These are phyloP conservation scores for Parathielavia appendiculata DNA, from an alignment of 495 filamentous ascomycete genomes.

Conservation along the genomic window DNA sequence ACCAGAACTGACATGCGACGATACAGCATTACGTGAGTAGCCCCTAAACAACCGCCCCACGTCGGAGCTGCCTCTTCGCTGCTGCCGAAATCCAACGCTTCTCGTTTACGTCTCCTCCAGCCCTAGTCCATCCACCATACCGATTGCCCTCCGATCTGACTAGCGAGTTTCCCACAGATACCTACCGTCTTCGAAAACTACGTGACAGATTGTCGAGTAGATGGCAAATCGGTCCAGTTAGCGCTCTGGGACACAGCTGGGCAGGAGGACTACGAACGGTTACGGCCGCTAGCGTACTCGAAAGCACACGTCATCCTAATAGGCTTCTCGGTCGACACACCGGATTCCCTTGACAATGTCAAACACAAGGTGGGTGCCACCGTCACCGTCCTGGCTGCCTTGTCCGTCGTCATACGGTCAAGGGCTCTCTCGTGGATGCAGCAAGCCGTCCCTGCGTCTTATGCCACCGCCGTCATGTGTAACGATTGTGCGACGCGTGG, in stretches of 20 bases:
- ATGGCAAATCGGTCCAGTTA: conserved; percentile 95
- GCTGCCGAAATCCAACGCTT: background rate
- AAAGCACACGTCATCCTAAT: conserved; percentile 98
- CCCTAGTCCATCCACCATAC: background rate
- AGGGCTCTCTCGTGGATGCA: background rate
- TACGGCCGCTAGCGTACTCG: conserved; percentile 92
- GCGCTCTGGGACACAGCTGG: conserved; percentile 99
- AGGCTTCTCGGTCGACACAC: conserved; percentile 91
- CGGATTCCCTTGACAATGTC: conserved; percentile 96
- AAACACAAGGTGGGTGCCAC: conserved; percentile 77
- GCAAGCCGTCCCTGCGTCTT: conserved; percentile 6
- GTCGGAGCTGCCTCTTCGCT: conserved; percentile 8
- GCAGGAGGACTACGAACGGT: conserved; percentile 95
- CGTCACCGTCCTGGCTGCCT: background rate
- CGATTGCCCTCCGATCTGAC: conserved; percentile 3
- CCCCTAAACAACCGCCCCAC: background rate
- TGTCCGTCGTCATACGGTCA: conserved; percentile 1
- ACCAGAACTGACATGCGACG: conserved; percentile 19
- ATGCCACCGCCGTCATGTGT: conserved; percentile 8
- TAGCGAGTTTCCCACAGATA: conserved; percentile 53
- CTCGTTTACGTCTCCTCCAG: background rate
- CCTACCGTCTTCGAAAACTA: conserved; percentile 99
- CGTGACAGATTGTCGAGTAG: conserved; percentile 96
- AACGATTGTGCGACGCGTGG: conserved; percentile 13
- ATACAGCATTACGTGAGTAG: conserved; percentile 66